These are phyloP conservation scores for Lanmaoa rubissima DNA, from an alignment of 768 basidiomycete genomes.

Conservation along the genomic window DNA sequence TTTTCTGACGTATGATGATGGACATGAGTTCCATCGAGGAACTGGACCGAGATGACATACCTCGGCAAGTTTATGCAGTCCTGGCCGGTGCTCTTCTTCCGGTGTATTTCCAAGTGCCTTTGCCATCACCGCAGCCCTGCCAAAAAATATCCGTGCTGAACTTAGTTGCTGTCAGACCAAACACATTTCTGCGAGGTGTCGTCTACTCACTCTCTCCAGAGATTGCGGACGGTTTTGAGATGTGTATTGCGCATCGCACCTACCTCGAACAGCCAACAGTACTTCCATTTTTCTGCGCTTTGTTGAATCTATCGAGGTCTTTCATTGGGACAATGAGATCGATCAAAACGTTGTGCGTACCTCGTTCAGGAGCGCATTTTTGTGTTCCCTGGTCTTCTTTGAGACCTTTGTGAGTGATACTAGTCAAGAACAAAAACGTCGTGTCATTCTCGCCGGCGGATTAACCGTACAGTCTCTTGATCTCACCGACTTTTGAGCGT, in stretches of 20 bases:
- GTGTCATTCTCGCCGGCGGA: slow-evolving; percentile 2
- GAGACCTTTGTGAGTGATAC: slow-evolving; percentile 93
- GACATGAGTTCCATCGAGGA: slow-evolving; percentile 6
- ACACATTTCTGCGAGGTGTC: background rate
- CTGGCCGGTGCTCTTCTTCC: slow-evolving; percentile 82
- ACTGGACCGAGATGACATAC: slow-evolving; percentile 44
- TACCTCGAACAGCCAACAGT: slow-evolving; percentile 94
- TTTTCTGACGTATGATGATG: slow-evolving; percentile 53
- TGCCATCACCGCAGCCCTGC: slow-evolving; percentile 85
- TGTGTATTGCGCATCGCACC: slow-evolving; percentile 95
- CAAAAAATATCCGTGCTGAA: slow-evolving; percentile 89
- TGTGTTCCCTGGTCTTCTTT: slow-evolving; percentile 92
- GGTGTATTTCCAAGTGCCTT: slow-evolving; percentile 88
- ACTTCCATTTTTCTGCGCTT: slow-evolving; percentile 85
- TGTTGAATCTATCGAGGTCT: slow-evolving; percentile 65
- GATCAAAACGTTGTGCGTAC: slow-evolving; percentile 39
- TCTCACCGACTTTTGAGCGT: slow-evolving; percentile 82
- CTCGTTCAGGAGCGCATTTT: slow-evolving; percentile 77
- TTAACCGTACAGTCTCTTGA: background rate
- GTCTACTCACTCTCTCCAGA: slow-evolving; percentile 84
- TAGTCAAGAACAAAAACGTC: slow-evolving; percentile 32
- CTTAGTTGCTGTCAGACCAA: slow-evolving; percentile 11
- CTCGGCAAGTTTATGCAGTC: slow-evolving; percentile 75
- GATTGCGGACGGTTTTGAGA: slow-evolving; percentile 87
- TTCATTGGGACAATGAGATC: slow-evolving; percentile 5